Base-by-base conservation (phyloP, 1,139 yeast genomes). In the Pichia sp. region DNA sequence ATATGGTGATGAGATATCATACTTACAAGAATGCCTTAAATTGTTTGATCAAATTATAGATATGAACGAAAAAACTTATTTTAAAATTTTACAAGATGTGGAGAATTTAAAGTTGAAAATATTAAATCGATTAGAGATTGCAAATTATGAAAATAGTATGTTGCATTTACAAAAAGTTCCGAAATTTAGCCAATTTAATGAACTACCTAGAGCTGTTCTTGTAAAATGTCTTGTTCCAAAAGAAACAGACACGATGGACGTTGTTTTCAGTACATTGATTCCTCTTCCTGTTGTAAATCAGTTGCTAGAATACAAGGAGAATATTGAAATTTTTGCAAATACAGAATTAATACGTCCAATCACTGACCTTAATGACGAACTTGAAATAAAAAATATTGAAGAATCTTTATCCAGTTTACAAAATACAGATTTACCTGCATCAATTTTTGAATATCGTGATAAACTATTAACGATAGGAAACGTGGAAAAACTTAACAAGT, bases 111-210 rank as follows among this genome's bases (percentile, higher is more conserved):
- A 30, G 7, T 31, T 44, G 2, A 69, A 70, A 6, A 67, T 84
- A 1, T 56, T 61, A 5, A 68, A 67, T 1, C 66, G 71, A 2
- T 58, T 80, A n/a, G 61, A 65, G 14, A 65, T 72, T 1, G 77
- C 89, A 0, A 88, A 83, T 50, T 73, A 78, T 52, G 96, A 88
- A 50, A 88, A 88, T 56, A 91, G 86, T 54, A 66, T 87, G 53
- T 78, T 88, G 5, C 86, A 86, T 59, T 61, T 84, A 35, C 79
- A 82, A 48, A 62, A 68, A 1, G 78, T 87, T 0, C 94, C 95
- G 0, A 55, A 55, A 0, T 59, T 57, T 4, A 49, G 60, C 0
- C 66, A 69, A 2, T 54, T 80, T 5, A 65, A 76, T 1, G 56
- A 65, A 0, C 64, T 80, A 5, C 57, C 64, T 1, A 71, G 75